Evolutionary conservation across 2,329 filamentous ascomycete species (phyloP), one percentile per base, ranked within the genome.

Genomic region (Samsoniella hepiali): DNA sequence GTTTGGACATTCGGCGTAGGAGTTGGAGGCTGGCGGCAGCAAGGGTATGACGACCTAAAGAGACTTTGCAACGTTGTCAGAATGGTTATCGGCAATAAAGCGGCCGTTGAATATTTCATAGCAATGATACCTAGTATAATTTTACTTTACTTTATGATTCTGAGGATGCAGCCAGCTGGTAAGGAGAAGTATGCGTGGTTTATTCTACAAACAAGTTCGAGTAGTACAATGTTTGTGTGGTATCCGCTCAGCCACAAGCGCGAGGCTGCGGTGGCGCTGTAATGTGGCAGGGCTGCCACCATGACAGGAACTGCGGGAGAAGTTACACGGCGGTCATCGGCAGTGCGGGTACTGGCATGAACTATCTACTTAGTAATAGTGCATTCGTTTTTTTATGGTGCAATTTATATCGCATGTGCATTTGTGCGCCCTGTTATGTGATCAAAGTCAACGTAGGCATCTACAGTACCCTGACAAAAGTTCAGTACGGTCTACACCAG

Each of bases 101-200:
- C 10, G 11, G 31, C 22, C 49, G 45, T 51, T 42, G 38, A n/a
- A 29, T 61, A 7, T 13, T 54, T 45, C 13, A 54, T 62, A 62
- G 50, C 51, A 64, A 64, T 66, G 59, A 64, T 58, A 66, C 63
- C 63, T 61, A 36, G 42, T 62, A 54, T 15, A 50, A 51, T 13
- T 49, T 29, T 34, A 53, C 54, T 40, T 7, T 11, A 5, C 7
- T 34, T 44, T 3, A 9, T 15, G 38, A 44, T 57, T 31, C n/a
- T 38, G 40, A 53, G 1, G 50, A 47, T 27, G 29, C 17, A n/a
- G 15, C 7, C 11, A 7, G 13, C 6, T 17, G 22, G 47, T 31
- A 17, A 44, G 27, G 15, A 55, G 13, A 47, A n/a, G 22, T 36
- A 27, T 55, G 31, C 34, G 50, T 55, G 58, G 40, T 38, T 53